Conservation (phyloP, 2,329 filamentous ascomycete genomes). For the Penicillium sp. region DNA sequence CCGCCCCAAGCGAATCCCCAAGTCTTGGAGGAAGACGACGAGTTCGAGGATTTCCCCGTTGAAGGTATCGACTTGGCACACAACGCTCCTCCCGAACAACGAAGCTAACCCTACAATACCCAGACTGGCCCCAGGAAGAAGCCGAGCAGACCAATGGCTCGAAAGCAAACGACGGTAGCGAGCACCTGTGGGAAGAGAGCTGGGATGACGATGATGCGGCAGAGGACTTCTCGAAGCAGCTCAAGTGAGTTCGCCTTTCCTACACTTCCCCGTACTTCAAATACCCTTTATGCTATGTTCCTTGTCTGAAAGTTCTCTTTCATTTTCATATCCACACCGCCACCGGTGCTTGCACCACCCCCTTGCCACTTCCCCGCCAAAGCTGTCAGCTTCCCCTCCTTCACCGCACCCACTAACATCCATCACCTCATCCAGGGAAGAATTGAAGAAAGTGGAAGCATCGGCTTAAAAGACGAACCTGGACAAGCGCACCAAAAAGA, state of each 20-base stretch:
- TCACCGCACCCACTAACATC: conserved; percentile 1
- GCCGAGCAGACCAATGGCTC: conserved; percentile 63
- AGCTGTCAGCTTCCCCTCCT: neutral
- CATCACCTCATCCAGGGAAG: conserved; percentile 49
- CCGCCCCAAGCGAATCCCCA: conserved; percentile 60
- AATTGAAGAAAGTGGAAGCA: conserved; percentile 89
- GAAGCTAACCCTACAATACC: conserved; percentile 1
- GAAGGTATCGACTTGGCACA: conserved; percentile 62
- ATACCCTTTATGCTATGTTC: neutral
- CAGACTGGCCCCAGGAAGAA: conserved; percentile 92
- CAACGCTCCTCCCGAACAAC: neutral
- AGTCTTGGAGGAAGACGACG: conserved; percentile 91
- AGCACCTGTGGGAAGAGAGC: conserved; percentile 97
- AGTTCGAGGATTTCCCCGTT: conserved; percentile 98
- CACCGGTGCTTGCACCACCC: neutral
- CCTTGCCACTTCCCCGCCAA: neutral
- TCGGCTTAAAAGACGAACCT: conserved; percentile 54
- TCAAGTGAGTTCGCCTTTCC: conserved; percentile 64
- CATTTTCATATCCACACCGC: neutral
- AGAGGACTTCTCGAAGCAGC: conserved; percentile 91
- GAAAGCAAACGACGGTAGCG: conserved; percentile 54
- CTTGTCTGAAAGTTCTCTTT: neutral
- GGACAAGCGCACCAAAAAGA: conserved; percentile 1
- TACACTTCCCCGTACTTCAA: neutral
- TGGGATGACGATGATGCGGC: conserved; percentile 98